Conservation (phyloP, 2,329 filamentous ascomycete species). For the Fusarium sp. region DNA sequence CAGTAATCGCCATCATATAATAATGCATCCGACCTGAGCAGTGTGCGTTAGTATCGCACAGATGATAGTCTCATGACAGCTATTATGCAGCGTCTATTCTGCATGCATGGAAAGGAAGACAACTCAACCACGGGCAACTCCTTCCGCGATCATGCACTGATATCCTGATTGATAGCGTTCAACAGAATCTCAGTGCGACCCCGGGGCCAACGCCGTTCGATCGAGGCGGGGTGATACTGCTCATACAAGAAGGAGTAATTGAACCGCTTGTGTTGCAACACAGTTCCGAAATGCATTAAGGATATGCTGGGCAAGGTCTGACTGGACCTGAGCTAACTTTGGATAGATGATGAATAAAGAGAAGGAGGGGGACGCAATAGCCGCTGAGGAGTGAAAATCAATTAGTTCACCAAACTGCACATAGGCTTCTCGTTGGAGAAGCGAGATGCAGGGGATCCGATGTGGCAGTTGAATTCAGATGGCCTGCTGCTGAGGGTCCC, state of each 20-base stretch:
- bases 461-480: slow-evolving; percentile 44
- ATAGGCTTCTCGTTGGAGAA: slow-evolving; percentile 3
- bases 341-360: not conserved
- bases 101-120: slow-evolving; percentile 9
- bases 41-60: not conserved
- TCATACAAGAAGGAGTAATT: slow-evolving; percentile 9
- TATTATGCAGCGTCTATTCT: slow-evolving; percentile 14
- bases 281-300: slow-evolving; percentile 4
- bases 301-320: not conserved
- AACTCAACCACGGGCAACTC: slow-evolving; percentile 5
- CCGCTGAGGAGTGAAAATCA: not conserved
- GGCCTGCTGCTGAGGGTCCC: slow-evolving; percentile 37
- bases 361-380: slow-evolving; percentile 19
- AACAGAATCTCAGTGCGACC: slow-evolving; percentile 33
- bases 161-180: slow-evolving; percentile 10
- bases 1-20: not conserved
- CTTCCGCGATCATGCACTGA: slow-evolving; percentile 24
- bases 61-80: slow-evolving; percentile 14
- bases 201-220: slow-evolving; percentile 28
- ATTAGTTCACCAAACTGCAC: slow-evolving; percentile 3
- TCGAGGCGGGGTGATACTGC: slow-evolving; percentile 28
- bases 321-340: slow-evolving; percentile 1
- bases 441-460: slow-evolving; percentile 41
- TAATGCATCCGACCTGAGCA: not conserved
- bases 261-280: slow-evolving; percentile 9